phyloP scores from a whole-genome alignment of 108 stramenopile species.

The Cyclotella distinguenda region DNA sequence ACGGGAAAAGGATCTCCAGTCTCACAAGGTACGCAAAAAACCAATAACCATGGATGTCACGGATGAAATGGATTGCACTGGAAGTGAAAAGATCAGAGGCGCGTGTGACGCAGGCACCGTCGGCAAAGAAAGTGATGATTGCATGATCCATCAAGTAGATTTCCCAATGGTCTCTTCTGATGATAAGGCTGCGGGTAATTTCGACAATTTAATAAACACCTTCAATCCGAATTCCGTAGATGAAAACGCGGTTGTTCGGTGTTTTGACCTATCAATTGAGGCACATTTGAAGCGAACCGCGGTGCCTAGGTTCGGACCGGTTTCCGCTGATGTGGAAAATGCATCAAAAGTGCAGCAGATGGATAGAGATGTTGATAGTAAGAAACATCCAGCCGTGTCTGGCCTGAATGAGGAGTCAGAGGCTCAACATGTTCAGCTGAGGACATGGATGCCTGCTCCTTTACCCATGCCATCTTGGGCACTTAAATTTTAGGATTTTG shows the following conservation, averaged over 20 bases:
- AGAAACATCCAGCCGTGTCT: too few species aligned
- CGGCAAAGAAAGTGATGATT: too few species aligned
- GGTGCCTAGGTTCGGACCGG: conserved; percentile 8
- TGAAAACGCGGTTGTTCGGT: conserved; percentile 15
- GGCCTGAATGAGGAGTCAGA: too few species aligned
- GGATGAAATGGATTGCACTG: too few species aligned
- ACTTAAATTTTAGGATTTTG: not conserved
- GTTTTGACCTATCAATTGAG: conserved; percentile 19
- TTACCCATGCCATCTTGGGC: not conserved
- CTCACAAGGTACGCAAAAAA: too few species aligned
- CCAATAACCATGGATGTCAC: too few species aligned
- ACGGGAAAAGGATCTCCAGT: too few species aligned
- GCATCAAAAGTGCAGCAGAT: not conserved
- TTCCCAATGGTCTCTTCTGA: not conserved
- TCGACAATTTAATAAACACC: not conserved
- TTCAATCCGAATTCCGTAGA: not conserved
- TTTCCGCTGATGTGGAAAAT: not conserved
- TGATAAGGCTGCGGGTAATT: not conserved
- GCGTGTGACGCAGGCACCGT: too few species aligned
- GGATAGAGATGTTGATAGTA: too few species aligned
- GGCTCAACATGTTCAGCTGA: too few species aligned
- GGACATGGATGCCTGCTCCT: not conserved
- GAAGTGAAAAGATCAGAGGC: too few species aligned
- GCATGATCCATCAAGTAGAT: too few species aligned
- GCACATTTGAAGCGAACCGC: conserved; percentile 6